phyloP scores from a whole-genome alignment of 108 stramenopile genomes.

The Nitzschia sp. region DNA sequence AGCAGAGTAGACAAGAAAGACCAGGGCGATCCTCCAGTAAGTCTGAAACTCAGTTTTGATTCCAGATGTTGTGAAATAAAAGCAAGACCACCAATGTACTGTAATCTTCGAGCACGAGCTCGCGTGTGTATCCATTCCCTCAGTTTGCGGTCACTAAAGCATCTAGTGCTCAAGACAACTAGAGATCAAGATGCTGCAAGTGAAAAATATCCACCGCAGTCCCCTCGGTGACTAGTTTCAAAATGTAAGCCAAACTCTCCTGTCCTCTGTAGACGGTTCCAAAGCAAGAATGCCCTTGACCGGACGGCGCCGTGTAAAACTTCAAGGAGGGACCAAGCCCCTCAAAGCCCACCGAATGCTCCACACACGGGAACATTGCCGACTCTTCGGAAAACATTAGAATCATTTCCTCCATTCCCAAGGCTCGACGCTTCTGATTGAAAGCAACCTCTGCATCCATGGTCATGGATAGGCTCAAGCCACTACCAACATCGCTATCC shows the following conservation, averaged over 20 bases:
- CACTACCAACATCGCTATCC: background rate
- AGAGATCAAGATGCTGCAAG: background rate
- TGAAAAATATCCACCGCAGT: background rate
- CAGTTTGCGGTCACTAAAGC: no score
- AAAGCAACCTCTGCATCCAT: background rate
- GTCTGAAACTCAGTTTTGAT: no score
- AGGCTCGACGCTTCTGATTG: background rate
- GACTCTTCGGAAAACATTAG: constrained; percentile 13
- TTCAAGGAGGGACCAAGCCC: constrained; percentile 11
- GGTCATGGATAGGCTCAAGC: background rate
- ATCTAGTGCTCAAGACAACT: no score
- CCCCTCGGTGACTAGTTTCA: background rate
- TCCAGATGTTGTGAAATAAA: no score
- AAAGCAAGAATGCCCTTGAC: constrained; percentile 1
- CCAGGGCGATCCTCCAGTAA: no score
- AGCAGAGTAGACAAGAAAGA: no score
- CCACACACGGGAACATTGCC: constrained; percentile 11
- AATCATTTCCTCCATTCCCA: constrained; percentile 6
- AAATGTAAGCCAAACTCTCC: background rate
- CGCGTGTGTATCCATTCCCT: no score
- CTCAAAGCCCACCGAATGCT: constrained; percentile 3
- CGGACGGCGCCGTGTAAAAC: background rate
- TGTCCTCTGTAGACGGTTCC: constrained; percentile 4
- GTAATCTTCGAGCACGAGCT: no score
- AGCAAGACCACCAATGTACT: no score